phyloP scores from a whole-genome alignment of 2,329 filamentous ascomycete genomes.

The Aspergillus sojae region DNA sequence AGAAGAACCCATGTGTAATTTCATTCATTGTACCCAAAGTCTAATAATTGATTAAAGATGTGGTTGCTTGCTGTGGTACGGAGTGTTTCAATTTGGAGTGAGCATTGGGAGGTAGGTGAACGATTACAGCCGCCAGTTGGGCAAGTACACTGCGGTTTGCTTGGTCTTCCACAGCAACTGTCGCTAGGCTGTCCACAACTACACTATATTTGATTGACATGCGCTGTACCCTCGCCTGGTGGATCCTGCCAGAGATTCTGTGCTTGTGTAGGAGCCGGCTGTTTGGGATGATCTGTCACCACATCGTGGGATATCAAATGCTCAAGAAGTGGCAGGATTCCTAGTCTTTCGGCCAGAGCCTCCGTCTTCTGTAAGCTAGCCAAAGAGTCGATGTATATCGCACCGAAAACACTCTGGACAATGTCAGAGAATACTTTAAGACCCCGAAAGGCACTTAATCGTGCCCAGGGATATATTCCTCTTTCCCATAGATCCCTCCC shows the following conservation, averaged over 20 bases:
- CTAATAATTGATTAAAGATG: not conserved
- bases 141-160: not conserved
- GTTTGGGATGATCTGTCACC: not conserved
- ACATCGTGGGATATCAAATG: not conserved
- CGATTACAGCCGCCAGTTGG: not conserved
- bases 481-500: not conserved
- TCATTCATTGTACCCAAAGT: not conserved
- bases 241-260: not conserved
- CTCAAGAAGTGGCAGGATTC: not conserved
- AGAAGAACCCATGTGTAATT: not conserved
- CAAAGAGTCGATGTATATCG: not conserved
- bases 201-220: not conserved
- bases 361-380: not conserved
- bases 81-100: not conserved
- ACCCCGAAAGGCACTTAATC: not conserved
- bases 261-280: not conserved
- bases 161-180: not conserved
- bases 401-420: not conserved
- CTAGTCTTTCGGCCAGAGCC: not conserved
- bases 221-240: not conserved
- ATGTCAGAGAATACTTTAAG: not conserved
- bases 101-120: not conserved
- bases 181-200: not conserved
- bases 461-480: not conserved
- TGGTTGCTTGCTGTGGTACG: not conserved